A percentile compares a stretch with the other conserved stretches of the same genome.
Evolutionary conservation across 106 monocot species (phyloP).

Genomic region (Dactylorhiza incarnata): DNA sequence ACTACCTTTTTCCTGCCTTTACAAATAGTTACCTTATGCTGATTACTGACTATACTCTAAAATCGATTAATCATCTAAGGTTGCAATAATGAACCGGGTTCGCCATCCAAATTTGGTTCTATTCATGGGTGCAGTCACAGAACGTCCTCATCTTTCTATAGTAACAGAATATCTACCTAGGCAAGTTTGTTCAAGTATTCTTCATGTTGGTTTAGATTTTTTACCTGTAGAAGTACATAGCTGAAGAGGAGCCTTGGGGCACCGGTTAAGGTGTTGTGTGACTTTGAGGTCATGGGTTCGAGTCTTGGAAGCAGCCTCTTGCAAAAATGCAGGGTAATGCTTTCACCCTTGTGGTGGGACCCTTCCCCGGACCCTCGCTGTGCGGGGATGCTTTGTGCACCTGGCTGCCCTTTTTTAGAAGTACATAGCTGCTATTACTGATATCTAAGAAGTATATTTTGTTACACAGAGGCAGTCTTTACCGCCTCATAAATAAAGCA

Average conservation of each 20-base stretch:
- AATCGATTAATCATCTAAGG: slow-evolving; percentile 26
- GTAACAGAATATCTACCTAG: slow-evolving; percentile 84
- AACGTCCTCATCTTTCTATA: slow-evolving; percentile 69
- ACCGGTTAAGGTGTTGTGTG: too few species aligned
- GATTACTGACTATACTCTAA: not conserved
- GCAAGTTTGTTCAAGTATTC: slow-evolving; percentile 17
- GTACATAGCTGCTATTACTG: not conserved
- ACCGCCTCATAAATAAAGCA: slow-evolving; percentile 46
- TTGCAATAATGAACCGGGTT: slow-evolving; percentile 76
- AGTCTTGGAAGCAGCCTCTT: too few species aligned
- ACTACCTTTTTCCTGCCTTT: not conserved
- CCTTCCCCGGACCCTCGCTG: too few species aligned
- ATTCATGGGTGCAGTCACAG: slow-evolving; percentile 87
- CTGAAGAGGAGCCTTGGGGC: not conserved
- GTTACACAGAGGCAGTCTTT: slow-evolving; percentile 63
- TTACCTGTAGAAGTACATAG: too few species aligned
- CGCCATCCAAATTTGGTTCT: slow-evolving; percentile 80
- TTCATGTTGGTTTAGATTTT: not conserved
- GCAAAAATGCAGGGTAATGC: too few species aligned
- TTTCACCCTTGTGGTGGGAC: too few species aligned
- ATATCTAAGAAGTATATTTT: not conserved
- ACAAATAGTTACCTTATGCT: not conserved
- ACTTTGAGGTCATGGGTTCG: too few species aligned
- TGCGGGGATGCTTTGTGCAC: too few species aligned
- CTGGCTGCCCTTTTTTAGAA: not conserved